phyloP scores from a whole-genome alignment of 805 yeast genomes.

The Nakazawaea ishiwadae region DNA sequence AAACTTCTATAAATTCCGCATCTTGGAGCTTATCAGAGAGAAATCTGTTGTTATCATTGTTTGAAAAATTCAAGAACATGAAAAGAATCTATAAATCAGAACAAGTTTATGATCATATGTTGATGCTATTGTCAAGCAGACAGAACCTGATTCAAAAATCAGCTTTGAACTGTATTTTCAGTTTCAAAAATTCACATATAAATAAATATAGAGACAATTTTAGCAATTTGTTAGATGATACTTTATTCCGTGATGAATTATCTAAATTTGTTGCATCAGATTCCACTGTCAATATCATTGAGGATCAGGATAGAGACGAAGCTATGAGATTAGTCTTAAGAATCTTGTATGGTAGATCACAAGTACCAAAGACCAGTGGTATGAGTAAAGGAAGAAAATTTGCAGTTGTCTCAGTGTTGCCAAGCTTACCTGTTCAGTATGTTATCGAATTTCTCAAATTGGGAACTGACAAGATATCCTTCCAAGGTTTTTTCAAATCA shows the following conservation, averaged over 20 bases:
- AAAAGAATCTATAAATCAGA: constrained; percentile 47
- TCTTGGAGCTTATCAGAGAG: constrained; percentile 49
- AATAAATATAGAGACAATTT: constrained; percentile 71
- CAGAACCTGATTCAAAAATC: constrained; percentile 59
- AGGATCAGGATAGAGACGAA: constrained; percentile 49
- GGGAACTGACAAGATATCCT: constrained; percentile 52
- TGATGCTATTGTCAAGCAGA: constrained; percentile 57
- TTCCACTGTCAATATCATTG: constrained; percentile 47
- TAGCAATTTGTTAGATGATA: constrained; percentile 72
- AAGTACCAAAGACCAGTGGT: constrained; percentile 61
- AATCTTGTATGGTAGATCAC: constrained; percentile 83
- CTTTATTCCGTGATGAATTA: constrained; percentile 81
- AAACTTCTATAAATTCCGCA: constrained; percentile 14
- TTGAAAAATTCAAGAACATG: constrained; percentile 62
- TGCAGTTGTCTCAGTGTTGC: constrained; percentile 62
- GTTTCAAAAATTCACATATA: constrained; percentile 54
- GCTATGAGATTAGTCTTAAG: constrained; percentile 73
- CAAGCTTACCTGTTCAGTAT: constrained; percentile 47
- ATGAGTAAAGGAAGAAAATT: constrained; percentile 67
- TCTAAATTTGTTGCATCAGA: constrained; percentile 52
- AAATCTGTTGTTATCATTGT: constrained; percentile 52
- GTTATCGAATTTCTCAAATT: constrained; percentile 57
- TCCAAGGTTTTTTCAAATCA: constrained; percentile 26
- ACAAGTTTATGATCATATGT: constrained; percentile 47
- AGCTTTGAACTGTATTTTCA: constrained; percentile 66